Evolutionary conservation across 306 rosid species (phyloP), one percentile per base, ranked within the genome.

Genomic region (Pterocarpus macrocarpus): DNA sequence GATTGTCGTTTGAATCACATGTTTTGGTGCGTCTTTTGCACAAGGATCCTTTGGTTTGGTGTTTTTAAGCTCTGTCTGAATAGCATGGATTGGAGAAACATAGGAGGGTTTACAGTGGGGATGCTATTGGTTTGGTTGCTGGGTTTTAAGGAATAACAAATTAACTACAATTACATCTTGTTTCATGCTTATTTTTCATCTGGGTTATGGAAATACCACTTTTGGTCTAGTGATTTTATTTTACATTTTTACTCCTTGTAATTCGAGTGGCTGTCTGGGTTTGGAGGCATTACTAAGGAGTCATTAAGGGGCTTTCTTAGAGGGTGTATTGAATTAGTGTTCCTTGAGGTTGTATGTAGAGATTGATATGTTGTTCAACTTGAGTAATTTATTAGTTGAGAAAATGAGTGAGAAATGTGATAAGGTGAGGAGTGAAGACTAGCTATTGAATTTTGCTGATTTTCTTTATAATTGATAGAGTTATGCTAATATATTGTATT

Each of bases 21-120:
- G 32, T 55, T 76, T 59, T 59, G 78, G 75, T 76, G 78, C 22
- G 77, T 75, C 64, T 86, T 69, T 79, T 79, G 39, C 44, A 63
- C 66, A 14, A 5, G 43, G 14, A 53, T 70, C 75, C 69, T 15
- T 76, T 63, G 53, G 3, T 47, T 47, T 47, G 4, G 53, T 47
- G 53, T 85, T 8, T 53, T 64, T 43, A 17, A 43, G 14, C 38
- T 65, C 55, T 75, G 30, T 65, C 7, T 71, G 39, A 68, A 6
- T 3, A 39, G 9, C 36, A 49, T 67, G 69, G 57, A 41, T 80
- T 66, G 30, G 47, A 39, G 81, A 72, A 65, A 59, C 71, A 13
- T n/a, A 6, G 8, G 49, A 66, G 62, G 50, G 4, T 47, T n/a
- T 5, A 4, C 0, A 15, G 36, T 1, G 9, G 56, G 64, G 38